phyloP scores from a whole-genome alignment of 306 rosid genomes.

The Corylus heterophylla region DNA sequence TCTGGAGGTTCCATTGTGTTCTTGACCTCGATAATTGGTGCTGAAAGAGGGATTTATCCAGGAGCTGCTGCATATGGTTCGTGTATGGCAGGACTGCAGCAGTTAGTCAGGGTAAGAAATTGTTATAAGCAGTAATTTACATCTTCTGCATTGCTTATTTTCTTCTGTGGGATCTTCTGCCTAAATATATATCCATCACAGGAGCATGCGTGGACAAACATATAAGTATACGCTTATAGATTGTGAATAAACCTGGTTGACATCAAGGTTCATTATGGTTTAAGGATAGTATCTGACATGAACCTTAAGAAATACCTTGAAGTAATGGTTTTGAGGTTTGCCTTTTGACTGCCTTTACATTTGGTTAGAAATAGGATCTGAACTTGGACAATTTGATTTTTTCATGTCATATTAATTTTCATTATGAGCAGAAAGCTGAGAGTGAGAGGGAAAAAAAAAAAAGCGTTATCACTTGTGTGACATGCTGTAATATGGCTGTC shows the following conservation, averaged over 20 bases:
- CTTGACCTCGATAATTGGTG: conserved; percentile 61
- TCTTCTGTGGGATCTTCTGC: conserved; percentile 1
- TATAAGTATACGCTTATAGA: background rate
- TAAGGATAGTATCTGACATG: background rate
- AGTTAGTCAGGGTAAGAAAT: conserved; percentile 67
- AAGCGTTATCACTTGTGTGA: background rate
- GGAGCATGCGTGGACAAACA: background rate
- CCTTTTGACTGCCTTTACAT: background rate
- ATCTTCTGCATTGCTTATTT: background rate
- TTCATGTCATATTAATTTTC: background rate
- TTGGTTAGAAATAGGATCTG: background rate
- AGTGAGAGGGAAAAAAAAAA: background rate
- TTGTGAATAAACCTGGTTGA: background rate
- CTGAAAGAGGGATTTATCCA: conserved; percentile 71
- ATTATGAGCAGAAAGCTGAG: background rate
- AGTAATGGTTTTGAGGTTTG: background rate
- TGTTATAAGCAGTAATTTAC: background rate
- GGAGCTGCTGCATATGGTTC: conserved; percentile 80
- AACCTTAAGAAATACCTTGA: background rate
- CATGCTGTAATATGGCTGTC: background rate
- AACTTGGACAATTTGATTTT: background rate
- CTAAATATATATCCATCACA: background rate
- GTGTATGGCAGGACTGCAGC: conserved; percentile 66
- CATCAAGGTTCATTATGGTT: background rate
- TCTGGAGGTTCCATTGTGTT: conserved; percentile 80